A percentile compares a stretch with the other conserved stretches of the same genome.
phyloP scores from a whole-genome alignment of 768 basidiomycete species.

The Nidularia pulvinata region DNA sequence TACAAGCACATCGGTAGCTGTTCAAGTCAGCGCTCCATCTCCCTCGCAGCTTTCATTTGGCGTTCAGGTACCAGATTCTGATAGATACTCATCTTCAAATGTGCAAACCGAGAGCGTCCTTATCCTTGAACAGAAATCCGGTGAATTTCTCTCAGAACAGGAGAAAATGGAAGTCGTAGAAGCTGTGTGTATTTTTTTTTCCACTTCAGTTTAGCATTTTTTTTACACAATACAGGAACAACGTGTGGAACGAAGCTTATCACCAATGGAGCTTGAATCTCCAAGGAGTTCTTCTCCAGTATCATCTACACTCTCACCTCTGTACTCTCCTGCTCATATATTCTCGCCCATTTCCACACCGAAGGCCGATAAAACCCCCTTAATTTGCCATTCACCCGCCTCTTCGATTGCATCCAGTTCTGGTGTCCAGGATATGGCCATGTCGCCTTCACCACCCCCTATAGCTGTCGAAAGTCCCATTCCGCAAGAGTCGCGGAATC shows the following conservation, averaged over 20 bases:
- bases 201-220: neutral
- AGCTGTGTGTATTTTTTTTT: neutral
- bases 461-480: slow-evolving; percentile 5
- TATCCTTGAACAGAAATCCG: no score
- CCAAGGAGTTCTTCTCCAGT: slow-evolving; percentile 31
- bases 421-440: slow-evolving; percentile 20
- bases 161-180: neutral
- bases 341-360: neutral
- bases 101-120: neutral
- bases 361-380: neutral
- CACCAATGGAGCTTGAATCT: slow-evolving; percentile 65
- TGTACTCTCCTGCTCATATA: neutral
- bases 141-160: neutral
- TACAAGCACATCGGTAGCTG: slow-evolving; percentile 8
- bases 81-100: neutral
- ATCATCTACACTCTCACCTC: slow-evolving; percentile 4
- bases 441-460: slow-evolving; percentile 9
- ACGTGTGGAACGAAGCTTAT: slow-evolving; percentile 44
- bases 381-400: slow-evolving; percentile 15
- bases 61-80: neutral
- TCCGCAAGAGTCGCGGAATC: neutral
- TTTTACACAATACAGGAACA: slow-evolving; percentile 6
- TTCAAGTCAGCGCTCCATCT: slow-evolving; percentile 14
- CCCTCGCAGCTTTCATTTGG: neutral
- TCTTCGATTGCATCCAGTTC: slow-evolving; percentile 20